Base-by-base conservation (phyloP, 1,139 yeast genomes). In the Lodderomyces parapsilosis region DNA sequence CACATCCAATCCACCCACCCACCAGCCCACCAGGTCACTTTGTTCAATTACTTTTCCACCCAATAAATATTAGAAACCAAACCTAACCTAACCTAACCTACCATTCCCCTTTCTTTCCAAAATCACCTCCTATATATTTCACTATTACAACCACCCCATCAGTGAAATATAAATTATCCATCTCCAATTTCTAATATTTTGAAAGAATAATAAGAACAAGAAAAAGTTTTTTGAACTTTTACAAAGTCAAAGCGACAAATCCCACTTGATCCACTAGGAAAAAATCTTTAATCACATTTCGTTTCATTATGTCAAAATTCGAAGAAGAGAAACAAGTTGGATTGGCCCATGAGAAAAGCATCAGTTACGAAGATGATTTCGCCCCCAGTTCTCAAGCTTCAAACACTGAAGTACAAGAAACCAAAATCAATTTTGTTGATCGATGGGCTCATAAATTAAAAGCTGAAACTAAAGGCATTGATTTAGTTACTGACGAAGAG, bases 391-490 rank as follows among this genome's bases (percentile, higher is more conserved):
- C 41, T 11, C 28, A 43, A 10, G 40, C 48, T 24, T 20, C 28
- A 10, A 43, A 36, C 33, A 43, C 47, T n/a, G 50, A 47, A 38
- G 42, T 49, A 19, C 43, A 44, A 40, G 10, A 31, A 14, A 36
- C 50, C 13, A 34, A 49, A 8, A 19, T 50, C 15, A 46, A 45
- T 39, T 57, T 56, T 38, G 43, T 59, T 27, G 56, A 66, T 48
- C 56, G 54, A 33, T 53, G 59, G 49, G 76, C 76, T 11, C 57
- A 55, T 23, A 61, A 59, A 49, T 54, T 73, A 49, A 70, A 71
- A 47, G 82, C 80, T 39, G 91, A 85, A 65, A 74, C 81, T 27
- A 78, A 84, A 57, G 91, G 91, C 57, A 77, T 85, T 49, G 89
- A 82, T 54, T 62, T 78, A 36, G 76, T 85, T 43, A 83, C 86